Evolutionary conservation across 2,329 filamentous ascomycete species (phyloP), one percentile per base, ranked within the genome.

Genomic region (Setomelanomma holmii): DNA sequence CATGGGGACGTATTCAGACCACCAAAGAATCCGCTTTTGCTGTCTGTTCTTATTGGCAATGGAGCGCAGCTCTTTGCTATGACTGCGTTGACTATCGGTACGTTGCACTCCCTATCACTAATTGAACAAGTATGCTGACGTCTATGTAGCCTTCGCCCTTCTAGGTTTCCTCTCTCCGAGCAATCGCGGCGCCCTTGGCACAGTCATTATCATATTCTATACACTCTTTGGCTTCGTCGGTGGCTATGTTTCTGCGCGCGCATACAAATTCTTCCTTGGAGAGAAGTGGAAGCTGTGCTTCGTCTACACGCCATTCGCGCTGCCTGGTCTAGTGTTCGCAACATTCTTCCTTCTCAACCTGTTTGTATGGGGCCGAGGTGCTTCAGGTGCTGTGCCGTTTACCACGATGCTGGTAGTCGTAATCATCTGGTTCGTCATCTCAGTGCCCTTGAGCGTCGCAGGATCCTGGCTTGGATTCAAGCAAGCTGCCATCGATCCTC

Each of bases 41-140:
- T 99, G 17, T 93, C 93, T 49, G 82, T 99, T 5, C 83, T 99
- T 58, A 83, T 97, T 36, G 95, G 95, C 52, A 98, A 96, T 71
- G 95, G 95, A 55, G 91, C 91, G 10, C 95, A 99, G 77, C 85
- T 99, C 3, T 98, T 99, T 75, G 92, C 96, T 74, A 99, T 99
- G 93, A 90, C 93, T 1, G 95, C 91, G 24, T 87, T 93, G 69
- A 98, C 95, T 41, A 96, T 99, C 66, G 75, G 80, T 82, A 76
- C 55, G 77, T 73, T 10, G 21, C 17, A 40, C 3, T 21, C 3
- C 11, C 8, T 19, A 24, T 42, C 39, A 33, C 45, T 68, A 52
- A 72, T 48, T 40, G 39, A 1, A 36, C 39, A 30, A 6, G 27
- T 27, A 10, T 8, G 14, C 27, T 30, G 14, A 30, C 27, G 14